Evolutionary conservation across 78 protist species (phyloP).

Genomic region (Creolimax fragrantissima): DNA sequence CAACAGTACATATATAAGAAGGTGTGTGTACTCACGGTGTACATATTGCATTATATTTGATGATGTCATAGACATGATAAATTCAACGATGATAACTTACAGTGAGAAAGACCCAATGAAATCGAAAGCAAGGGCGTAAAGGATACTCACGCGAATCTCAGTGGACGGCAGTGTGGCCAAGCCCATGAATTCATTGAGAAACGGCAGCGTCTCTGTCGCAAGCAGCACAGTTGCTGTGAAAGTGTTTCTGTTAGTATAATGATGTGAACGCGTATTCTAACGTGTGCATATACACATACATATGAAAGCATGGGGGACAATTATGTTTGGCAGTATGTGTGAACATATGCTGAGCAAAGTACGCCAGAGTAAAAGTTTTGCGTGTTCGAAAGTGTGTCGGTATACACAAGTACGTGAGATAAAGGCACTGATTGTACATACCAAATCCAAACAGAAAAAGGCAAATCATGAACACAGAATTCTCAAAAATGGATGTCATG

Average conservation of each 20-base stretch:
- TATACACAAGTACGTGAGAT: too few relatives aligned
- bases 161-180: neutral
- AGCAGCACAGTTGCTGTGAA: neutral
- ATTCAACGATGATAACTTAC: too few relatives aligned
- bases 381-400: too few relatives aligned
- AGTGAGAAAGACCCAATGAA: neutral
- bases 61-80: too few relatives aligned
- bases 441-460: neutral
- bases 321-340: neutral
- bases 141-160: neutral
- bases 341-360: too few relatives aligned
- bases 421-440: too few relatives aligned
- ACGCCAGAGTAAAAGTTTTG: too few relatives aligned
- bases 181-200: neutral
- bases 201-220: neutral
- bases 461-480: constrained; percentile 27
- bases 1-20: too few relatives aligned
- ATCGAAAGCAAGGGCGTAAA: neutral
- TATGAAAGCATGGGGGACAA: neutral
- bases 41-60: too few relatives aligned
- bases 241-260: neutral
- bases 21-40: too few relatives aligned
- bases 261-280: neutral
- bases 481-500: constrained; percentile 56
- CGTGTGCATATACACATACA: neutral